phyloP scores from a whole-genome alignment of 1,284 basidiomycete species.

The Flammula alnicola region DNA sequence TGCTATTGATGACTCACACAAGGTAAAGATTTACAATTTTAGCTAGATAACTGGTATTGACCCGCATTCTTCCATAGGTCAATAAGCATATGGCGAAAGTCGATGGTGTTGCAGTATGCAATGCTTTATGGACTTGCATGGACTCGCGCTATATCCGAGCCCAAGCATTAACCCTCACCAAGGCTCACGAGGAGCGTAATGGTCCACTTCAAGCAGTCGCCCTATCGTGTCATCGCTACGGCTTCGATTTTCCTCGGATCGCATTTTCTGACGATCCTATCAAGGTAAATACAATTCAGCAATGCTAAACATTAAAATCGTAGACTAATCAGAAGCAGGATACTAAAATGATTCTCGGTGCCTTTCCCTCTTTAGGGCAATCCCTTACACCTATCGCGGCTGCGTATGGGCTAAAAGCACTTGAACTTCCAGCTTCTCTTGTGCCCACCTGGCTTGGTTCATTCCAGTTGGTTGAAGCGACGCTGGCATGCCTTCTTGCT shows the following conservation, averaged over 20 bases:
- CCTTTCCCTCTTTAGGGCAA: too few relatives aligned
- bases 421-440: too few relatives aligned
- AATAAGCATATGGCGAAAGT: constrained; percentile 18
- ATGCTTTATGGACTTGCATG: constrained; percentile 18
- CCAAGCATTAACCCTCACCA: constrained; percentile 6
- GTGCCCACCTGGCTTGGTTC: too few relatives aligned
- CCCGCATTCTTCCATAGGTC: too few relatives aligned
- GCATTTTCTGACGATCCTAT: constrained; percentile 4
- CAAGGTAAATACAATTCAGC: constrained; percentile 4
- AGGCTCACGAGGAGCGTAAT: constrained; percentile 15
- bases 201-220: constrained; percentile 10
- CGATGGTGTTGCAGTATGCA: constrained; percentile 8
- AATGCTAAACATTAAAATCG: too few relatives aligned
- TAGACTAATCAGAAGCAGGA: too few relatives aligned
- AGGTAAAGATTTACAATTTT: constrained; percentile 18
- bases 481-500: too few relatives aligned
- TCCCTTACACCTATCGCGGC: too few relatives aligned
- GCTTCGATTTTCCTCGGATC: background rate
- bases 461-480: too few relatives aligned
- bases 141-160: constrained; percentile 10
- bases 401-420: too few relatives aligned
- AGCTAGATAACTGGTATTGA: background rate
- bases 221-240: background rate
- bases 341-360: too few relatives aligned
- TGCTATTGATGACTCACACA: constrained; percentile 23